Evolutionary conservation across 2,329 filamentous ascomycete genomes (phyloP), one percentile per base, ranked within the genome.

Genomic region (Fusarium sterilihyphosum): DNA sequence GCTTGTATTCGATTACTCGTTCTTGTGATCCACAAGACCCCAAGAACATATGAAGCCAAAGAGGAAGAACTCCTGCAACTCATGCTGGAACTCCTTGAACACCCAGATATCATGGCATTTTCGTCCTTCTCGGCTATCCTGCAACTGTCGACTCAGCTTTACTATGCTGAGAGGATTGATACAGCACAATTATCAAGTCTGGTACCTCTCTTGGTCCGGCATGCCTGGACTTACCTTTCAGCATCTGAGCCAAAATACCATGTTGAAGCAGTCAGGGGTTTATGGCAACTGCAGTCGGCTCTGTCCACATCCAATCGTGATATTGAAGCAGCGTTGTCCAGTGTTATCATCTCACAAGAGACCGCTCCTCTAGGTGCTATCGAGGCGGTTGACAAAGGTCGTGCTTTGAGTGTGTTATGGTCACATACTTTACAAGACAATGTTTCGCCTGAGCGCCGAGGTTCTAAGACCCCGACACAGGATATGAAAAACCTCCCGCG

Each of bases 241-340:
- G 92, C 94, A n/a, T 88, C 91, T 18, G 92, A 92, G 71, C 95
- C 95, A 1, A 98, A 98, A 80, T 97, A 96, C 75, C 96, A 98
- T 79, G 95, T 99, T 38, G 97, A 99, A 84, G 92, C 95, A 24
- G 94, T 97, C 14, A 91, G 93, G 65, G 92, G 91, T 75, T 85
- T 99, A 44, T 97, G 96, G 94, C 91, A 94, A 74, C 85, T 99
- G 59, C 95, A 98, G 76, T 89, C 88, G 31, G 88, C 91, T 2
- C 88, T 97, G 18, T 89, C 92, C 4, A 84, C 88, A 44, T 84
- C 88, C 4, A 91, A 92, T 75, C 91, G 93, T 59, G 90, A 95
- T 52, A 92, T 98, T 9, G 95, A 98, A 81, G 94, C 94, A 31
- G 90, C 93, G 1, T 90, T 97, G 46, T 89, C 91, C 31, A 87